Evolutionary conservation across 345 rosid species (phyloP), one percentile per base, ranked within the genome.

Genomic region (Populus ilicifolia): DNA sequence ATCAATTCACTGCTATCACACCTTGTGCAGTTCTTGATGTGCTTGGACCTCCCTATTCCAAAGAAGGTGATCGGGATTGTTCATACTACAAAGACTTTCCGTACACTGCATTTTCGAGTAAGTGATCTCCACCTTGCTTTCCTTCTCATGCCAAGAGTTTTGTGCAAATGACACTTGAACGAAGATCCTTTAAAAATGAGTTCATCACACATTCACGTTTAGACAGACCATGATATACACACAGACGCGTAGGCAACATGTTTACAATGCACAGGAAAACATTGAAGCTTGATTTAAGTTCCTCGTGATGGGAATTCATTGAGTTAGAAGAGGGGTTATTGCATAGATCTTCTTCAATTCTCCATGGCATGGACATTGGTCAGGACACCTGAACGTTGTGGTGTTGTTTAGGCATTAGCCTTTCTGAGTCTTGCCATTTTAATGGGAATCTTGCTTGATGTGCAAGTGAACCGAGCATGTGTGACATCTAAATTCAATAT

Each of bases 21-120:
- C 91, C 97, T 2, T 92, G 94, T 16, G 94, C 88, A 0, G 74
- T 92, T 39, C 93, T 92, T 43, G 97, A 92, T 46, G 90, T 92
- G 38, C 67, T 92, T 0, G 97, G 94, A 68, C 97, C 97, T 78
- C 97, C 94, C 36, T 92, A 90, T 76, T 87, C 90, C 1, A 80
- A 75, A 8, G 84, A 85, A 8, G 91, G 88, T 39, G 90, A 83
- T 1, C 90, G 97, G 0, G 93, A 92, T n/a, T 84, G 90, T 77
- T 87, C 90, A 0, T 84, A 92, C 36, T 92, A 90, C 83, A 85
- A 77, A 77, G 97, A 88, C 6, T 38, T 29, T 25, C 89, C 90
- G 0, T 75, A 69, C 71, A 23, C 64, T 18, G 70, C 80, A 8
- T 21, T 71, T 13, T 38, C 89, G 69, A 79, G 93, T 89, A 78